Conservation (phyloP, 2,329 filamentous ascomycete genomes). For the Aureobasidium sp. region DNA sequence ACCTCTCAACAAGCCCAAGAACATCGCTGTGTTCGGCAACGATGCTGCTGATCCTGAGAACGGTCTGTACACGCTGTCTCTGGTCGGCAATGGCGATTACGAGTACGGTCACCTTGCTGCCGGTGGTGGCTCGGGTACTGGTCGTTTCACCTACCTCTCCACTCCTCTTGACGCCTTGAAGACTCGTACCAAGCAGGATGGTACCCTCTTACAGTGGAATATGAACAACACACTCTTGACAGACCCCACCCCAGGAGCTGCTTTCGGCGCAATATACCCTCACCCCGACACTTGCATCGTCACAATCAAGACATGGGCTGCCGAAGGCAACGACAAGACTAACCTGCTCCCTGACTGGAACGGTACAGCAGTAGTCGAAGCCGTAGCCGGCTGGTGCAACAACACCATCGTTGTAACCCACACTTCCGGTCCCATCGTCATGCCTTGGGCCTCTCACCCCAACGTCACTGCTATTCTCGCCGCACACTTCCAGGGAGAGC, state of each 20-base stretch:
- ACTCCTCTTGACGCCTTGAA: slow-evolving; percentile 16
- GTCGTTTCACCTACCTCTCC: slow-evolving; percentile 8
- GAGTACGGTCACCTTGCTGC: slow-evolving; percentile 20
- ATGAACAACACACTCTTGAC: slow-evolving; percentile 29
- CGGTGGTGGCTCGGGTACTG: slow-evolving; percentile 14
- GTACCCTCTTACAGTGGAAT: slow-evolving; percentile 26
- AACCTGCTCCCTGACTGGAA: slow-evolving; percentile 20
- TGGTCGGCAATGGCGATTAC: slow-evolving; percentile 35
- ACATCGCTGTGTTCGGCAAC: slow-evolving; percentile 31
- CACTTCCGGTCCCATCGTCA: slow-evolving; percentile 12
- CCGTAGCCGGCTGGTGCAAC: slow-evolving; percentile 12
- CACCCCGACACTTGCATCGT: slow-evolving; percentile 43
- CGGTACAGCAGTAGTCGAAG: slow-evolving; percentile 2
- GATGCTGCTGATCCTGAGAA: slow-evolving; percentile 36
- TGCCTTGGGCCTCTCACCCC: slow-evolving; percentile 20
- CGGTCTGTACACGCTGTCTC: slow-evolving; percentile 34
- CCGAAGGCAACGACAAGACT: slow-evolving; percentile 18
- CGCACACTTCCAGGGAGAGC: slow-evolving; percentile 78
- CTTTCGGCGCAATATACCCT: slow-evolving; percentile 34
- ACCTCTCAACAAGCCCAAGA: slow-evolving; percentile 40
- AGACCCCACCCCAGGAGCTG: slow-evolving; percentile 10
- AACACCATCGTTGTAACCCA: slow-evolving; percentile 18
- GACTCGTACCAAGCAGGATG: slow-evolving; percentile 21
- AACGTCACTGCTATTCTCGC: slow-evolving; percentile 56
- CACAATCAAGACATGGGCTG: slow-evolving; percentile 27